Evolutionary conservation across 306 rosid species (phyloP).

Genomic region (Castanea mollissima): DNA sequence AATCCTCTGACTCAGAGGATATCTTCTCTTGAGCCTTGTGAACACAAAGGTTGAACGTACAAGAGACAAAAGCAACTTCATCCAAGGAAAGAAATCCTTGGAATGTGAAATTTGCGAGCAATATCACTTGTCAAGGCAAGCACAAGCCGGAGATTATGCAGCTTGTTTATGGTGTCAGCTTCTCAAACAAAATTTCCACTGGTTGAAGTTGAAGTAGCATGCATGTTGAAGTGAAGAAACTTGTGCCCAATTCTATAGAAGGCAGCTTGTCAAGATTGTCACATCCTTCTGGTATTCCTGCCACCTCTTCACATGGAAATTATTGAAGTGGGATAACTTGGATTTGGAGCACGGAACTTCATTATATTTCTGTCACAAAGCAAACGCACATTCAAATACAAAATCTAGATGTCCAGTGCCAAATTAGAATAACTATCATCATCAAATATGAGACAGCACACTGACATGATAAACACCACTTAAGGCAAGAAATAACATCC

Average conservation of each 20-base stretch:
- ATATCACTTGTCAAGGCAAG: slow-evolving; percentile 47
- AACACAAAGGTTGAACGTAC: neutral
- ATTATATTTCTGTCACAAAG: slow-evolving; percentile 69
- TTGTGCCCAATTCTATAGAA: neutral
- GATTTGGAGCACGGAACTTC: slow-evolving; percentile 66
- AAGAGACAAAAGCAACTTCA: slow-evolving; percentile 41
- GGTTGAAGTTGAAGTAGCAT: slow-evolving; percentile 16
- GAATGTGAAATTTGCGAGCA: slow-evolving; percentile 42
- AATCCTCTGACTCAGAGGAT: slow-evolving; percentile 21
- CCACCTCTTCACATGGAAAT: slow-evolving; percentile 27
- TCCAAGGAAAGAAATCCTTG: slow-evolving; percentile 60
- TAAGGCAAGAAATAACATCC: neutral
- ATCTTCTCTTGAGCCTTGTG: neutral
- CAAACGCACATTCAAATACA: neutral
- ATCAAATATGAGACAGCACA: neutral
- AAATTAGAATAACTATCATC: neutral
- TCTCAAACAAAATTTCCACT: slow-evolving; percentile 26
- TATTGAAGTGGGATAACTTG: slow-evolving; percentile 14
- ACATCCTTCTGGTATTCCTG: slow-evolving; percentile 36
- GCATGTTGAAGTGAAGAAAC: slow-evolving; percentile 27
- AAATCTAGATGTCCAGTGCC: neutral
- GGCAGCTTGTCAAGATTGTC: slow-evolving; percentile 47
- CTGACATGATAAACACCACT: neutral
- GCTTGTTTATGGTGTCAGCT: slow-evolving; percentile 28
- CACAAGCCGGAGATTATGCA: slow-evolving; percentile 39